Evolutionary conservation across 768 basidiomycete genomes (phyloP).

Genomic region (Rhizopogon roseolus): DNA sequence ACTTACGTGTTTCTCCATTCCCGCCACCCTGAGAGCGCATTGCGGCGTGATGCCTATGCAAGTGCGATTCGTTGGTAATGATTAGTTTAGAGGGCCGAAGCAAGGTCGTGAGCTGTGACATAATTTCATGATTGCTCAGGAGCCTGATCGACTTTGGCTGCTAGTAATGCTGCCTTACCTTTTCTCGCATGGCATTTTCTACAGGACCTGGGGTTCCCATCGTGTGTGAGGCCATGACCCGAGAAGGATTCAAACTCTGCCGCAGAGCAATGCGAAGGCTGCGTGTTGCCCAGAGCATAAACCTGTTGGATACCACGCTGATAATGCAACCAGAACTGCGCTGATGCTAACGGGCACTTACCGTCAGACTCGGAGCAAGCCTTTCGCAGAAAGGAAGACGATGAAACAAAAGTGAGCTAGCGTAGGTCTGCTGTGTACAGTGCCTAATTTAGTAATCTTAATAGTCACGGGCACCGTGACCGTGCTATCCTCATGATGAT

Average conservation of each 20-base stretch:
- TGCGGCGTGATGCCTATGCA: slow-evolving; percentile 79
- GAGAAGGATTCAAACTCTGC: slow-evolving; percentile 10
- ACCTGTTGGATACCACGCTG: slow-evolving; percentile 5
- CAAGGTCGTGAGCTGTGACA: slow-evolving; percentile 51
- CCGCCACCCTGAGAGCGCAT: slow-evolving; percentile 69
- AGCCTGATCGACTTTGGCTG: slow-evolving; percentile 16
- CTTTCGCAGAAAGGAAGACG: background rate
- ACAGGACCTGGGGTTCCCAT: slow-evolving; percentile 39
- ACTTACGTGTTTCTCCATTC: slow-evolving; percentile 80
- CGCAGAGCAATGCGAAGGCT: slow-evolving; percentile 13
- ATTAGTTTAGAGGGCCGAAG: slow-evolving; percentile 59
- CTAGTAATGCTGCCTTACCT: slow-evolving; percentile 34
- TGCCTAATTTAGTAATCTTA: background rate
- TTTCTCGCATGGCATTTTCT: slow-evolving; percentile 56
- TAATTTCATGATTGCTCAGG: slow-evolving; percentile 9
- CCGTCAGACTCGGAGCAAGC: slow-evolving; percentile 1
- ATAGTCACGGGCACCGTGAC: background rate
- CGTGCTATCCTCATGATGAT: background rate
- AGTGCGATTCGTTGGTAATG: slow-evolving; percentile 79
- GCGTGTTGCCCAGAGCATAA: slow-evolving; percentile 22
- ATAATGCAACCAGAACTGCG: slow-evolving; percentile 1
- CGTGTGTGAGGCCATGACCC: slow-evolving; percentile 22
- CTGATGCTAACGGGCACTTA: slow-evolving; percentile 2
- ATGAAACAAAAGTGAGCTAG: background rate
- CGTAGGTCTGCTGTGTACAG: too few species aligned